Evolutionary conservation across 2,329 filamentous ascomycete species (phyloP).

Genomic region (Trichoderma harzianum): DNA sequence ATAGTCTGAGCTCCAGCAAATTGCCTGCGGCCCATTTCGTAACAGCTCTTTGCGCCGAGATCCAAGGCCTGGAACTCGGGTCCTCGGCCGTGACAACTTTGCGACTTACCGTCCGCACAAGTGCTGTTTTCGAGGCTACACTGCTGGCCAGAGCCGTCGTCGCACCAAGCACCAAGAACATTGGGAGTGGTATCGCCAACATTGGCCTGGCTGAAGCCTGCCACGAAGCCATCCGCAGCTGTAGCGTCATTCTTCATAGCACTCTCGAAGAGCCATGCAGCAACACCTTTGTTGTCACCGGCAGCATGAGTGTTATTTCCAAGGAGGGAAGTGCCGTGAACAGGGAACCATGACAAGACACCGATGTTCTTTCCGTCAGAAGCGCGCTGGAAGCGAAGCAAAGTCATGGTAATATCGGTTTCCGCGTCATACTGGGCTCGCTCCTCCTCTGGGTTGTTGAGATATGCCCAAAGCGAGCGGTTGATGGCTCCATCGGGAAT

Average conservation of each 20-base stretch:
- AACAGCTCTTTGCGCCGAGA: constrained; percentile 69
- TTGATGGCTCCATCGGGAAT: constrained; percentile 81
- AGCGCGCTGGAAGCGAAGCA: constrained; percentile 72
- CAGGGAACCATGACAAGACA: constrained; percentile 84
- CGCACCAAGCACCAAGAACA: constrained; percentile 81
- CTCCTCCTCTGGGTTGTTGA: constrained; percentile 78
- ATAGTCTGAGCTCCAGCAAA: constrained; percentile 54
- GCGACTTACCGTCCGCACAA: constrained; percentile 66
- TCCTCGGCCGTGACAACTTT: constrained; percentile 71
- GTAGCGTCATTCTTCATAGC: constrained; percentile 52
- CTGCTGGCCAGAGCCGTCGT: constrained; percentile 70
- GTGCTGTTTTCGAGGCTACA: constrained; percentile 82
- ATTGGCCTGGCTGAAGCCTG: constrained; percentile 87
- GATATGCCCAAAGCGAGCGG: constrained; percentile 81
- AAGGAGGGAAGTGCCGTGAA: constrained; percentile 86
- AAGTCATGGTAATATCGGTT: constrained; percentile 61
- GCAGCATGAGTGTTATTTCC: constrained; percentile 88
- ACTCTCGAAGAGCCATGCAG: constrained; percentile 79
- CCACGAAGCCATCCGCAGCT: constrained; percentile 69
- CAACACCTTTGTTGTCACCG: constrained; percentile 96
- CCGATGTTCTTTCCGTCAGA: constrained; percentile 75
- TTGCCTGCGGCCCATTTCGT: constrained; percentile 73
- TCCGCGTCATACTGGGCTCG: constrained; percentile 61
- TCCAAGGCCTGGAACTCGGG: constrained; percentile 66
- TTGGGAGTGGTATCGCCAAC: constrained; percentile 92